Base-by-base conservation (phyloP, 2,329 filamentous ascomycete genomes). In the Colletotrichum lentis region DNA sequence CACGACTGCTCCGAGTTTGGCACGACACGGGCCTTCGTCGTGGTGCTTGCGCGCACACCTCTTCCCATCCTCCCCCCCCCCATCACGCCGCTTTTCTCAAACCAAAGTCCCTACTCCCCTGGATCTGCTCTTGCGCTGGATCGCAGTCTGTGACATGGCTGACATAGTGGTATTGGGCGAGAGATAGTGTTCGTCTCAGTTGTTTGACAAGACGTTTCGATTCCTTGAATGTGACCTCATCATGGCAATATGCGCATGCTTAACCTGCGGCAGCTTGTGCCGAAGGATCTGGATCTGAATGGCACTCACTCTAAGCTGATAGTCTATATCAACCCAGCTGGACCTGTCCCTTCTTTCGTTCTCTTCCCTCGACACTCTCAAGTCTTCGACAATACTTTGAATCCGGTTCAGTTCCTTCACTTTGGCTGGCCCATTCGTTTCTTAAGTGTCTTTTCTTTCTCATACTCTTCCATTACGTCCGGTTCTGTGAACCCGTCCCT, bases 171-270 rank as follows among this genome's bases (percentile, higher is more conserved):
- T 24, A 35, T 55, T 50, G 55, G 35, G 37, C 62, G 50, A 27
- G 44, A 44, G 65, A 57, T 56, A 46, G 62, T 31, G 43, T 66
- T 69, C 62, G 52, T 56, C 56, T 66, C 41, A 39, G 61, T 57
- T 52, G 66, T 61, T 57, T 69, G 66, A 69, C 62, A 66, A 66
- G n/a, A 50, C 18, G 66, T 66, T 62, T 69, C 66, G 61, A 66
- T 66, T 65, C 62, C 66, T 69, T 66, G 66, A 61, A 50, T 57
- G 55, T 61, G 62, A 66, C 50, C 44, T 61, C 55, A 61, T 50
- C 35, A 50, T 56, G 31, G 50, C 27, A 69, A 8, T 18, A 27
- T 52, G 35, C 31, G 43, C 66, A 60, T 46, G 62, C 62, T 47
- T 37, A 44, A 52, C 46, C 18, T 43, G 24, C 47, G 35, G 46